phyloP scores from a whole-genome alignment of 495 filamentous ascomycete species.

The Daldinia bambusicola region DNA sequence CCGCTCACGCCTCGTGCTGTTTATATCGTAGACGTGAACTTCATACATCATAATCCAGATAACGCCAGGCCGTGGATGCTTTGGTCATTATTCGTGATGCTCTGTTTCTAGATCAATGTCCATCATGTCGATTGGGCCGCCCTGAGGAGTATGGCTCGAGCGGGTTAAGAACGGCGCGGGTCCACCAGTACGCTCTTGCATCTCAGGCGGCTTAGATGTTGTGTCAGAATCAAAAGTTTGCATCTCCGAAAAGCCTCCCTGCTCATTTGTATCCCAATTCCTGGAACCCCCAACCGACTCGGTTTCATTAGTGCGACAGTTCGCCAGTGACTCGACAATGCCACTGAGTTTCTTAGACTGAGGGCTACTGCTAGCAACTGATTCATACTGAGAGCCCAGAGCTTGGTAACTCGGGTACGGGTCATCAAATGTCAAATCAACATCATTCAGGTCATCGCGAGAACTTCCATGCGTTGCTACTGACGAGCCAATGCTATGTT shows the following conservation, averaged over 20 bases:
- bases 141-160: conserved; percentile 18
- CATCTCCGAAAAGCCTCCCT: conserved; percentile 15
- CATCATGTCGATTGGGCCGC: conserved; percentile 35
- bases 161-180: conserved; percentile 37
- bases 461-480: conserved; percentile 45
- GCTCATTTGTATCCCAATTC: not conserved
- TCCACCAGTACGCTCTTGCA: conserved; percentile 50
- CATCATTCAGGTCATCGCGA: conserved; percentile 35
- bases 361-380: conserved; percentile 21
- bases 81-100: conserved; percentile 27
- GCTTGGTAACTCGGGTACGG: conserved; percentile 39
- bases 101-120: conserved; percentile 44
- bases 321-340: conserved; percentile 27
- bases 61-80: not conserved
- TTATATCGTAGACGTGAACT: conserved; percentile 7
- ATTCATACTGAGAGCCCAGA: conserved; percentile 33
- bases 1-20: not conserved
- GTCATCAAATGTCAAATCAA: conserved; percentile 43
- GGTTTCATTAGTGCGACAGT: conserved; percentile 9
- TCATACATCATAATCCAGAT: conserved; percentile 16
- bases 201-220: conserved; percentile 47
- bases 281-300: not conserved
- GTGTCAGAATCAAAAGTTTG: not conserved
- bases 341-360: conserved; percentile 19
- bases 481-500: conserved; percentile 43